Evolutionary conservation across 2,329 filamentous ascomycete species (phyloP).

Genomic region (Verticillium isaacii): DNA sequence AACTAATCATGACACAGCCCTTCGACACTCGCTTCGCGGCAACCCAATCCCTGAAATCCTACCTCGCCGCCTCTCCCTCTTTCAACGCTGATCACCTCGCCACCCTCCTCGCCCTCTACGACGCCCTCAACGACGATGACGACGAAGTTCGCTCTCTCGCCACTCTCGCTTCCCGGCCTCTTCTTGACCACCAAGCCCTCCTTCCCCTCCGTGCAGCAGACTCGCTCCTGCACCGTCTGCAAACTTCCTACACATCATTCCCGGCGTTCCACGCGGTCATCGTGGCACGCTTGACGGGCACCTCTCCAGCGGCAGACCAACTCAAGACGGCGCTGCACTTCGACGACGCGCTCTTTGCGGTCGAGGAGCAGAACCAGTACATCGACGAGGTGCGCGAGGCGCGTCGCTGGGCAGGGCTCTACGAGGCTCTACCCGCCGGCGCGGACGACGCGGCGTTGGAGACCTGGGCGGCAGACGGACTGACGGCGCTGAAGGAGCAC

Average conservation of each 20-base stretch:
- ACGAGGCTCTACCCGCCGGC: conserved; percentile 25
- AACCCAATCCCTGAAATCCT: conserved; percentile 47
- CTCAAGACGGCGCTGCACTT: conserved; percentile 42
- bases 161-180: conserved; percentile 39
- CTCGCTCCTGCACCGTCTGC: conserved; percentile 39
- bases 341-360: conserved; percentile 70
- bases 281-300: conserved; percentile 36
- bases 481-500: conserved; percentile 35
- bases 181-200: conserved; percentile 41
- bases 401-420: conserved; percentile 57
- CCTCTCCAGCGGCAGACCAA: conserved; percentile 22
- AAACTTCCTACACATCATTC: conserved; percentile 24
- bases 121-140: conserved; percentile 82
- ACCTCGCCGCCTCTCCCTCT: conserved; percentile 30
- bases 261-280: conserved; percentile 34
- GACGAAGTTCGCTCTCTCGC: conserved; percentile 75
- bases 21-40: conserved; percentile 63
- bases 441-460: conserved; percentile 20
- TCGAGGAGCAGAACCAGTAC: conserved; percentile 95
- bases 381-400: conserved; percentile 76
- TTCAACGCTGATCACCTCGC: conserved; percentile 38
- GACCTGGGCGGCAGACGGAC: conserved; percentile 46
- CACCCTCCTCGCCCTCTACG: conserved; percentile 64
- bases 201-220: conserved; percentile 43
- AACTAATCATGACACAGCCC: conserved; percentile 33